Evolutionary conservation across 768 basidiomycete genomes (phyloP).

Genomic region (Paxillus rubicundulus): DNA sequence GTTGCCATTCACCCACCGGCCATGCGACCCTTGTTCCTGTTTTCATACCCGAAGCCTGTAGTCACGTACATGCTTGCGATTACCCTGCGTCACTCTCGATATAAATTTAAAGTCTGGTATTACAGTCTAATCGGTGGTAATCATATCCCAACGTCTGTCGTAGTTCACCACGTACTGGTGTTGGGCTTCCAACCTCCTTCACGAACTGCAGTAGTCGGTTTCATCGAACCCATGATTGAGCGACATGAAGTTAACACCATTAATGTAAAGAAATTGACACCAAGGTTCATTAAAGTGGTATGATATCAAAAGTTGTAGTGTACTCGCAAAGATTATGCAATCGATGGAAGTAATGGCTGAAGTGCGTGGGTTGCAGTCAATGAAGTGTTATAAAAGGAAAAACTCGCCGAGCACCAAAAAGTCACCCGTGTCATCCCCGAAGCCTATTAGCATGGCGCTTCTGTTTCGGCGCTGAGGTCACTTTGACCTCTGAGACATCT

Average conservation of each 20-base stretch:
- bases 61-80: not conserved
- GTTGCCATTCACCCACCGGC: not conserved
- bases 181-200: no score
- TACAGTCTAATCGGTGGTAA: not conserved
- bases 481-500: slow-evolving; percentile 20
- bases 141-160: no score
- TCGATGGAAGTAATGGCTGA: not conserved
- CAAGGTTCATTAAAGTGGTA: slow-evolving; percentile 6
- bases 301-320: slow-evolving; percentile 14
- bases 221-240: no score
- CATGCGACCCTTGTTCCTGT: not conserved
- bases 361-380: not conserved
- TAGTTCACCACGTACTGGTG: no score
- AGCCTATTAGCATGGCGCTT: slow-evolving; percentile 21
- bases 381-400: slow-evolving; percentile 2
- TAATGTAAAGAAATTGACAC: not conserved
- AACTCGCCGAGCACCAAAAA: slow-evolving; percentile 1
- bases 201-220: no score
- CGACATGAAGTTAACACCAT: no score
- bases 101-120: not conserved
- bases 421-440: slow-evolving; percentile 24
- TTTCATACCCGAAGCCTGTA: not conserved
- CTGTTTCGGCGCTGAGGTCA: slow-evolving; percentile 8
- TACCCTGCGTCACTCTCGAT: not conserved
- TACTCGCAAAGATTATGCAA: slow-evolving; percentile 9